Evolutionary conservation across 768 basidiomycete species (phyloP), one percentile per base, ranked within the genome.

Genomic region (Cystoderma amianthinum): DNA sequence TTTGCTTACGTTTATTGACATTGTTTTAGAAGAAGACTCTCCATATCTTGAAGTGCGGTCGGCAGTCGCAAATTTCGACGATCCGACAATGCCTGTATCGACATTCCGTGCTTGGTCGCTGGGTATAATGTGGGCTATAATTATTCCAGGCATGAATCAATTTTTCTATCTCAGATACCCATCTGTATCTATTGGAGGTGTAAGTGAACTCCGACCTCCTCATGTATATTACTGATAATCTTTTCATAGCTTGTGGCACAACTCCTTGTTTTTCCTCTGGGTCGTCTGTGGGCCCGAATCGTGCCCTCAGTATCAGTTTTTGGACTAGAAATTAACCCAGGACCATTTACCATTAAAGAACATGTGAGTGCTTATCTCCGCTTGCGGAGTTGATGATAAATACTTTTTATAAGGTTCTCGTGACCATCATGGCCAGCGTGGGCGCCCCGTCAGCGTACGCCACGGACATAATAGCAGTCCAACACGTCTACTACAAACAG

Each of bases 1-100:
- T n/a, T 38, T 17, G 20, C 38, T 21, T 30, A 19, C 15, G 22
- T 20, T n/a, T n/a, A n/a, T n/a, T n/a, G n/a, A n/a, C n/a, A n/a
- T n/a, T n/a, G 44, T 19, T 20, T 25, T 49, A 65, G 67, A 60
- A 51, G 83, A 89, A 48, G 88, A 90, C 56, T 88, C 85, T 2
- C 88, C 88, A 3, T 91, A 91, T 54, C 85, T 84, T 4, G 88
- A 91, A 56, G 85, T 87, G 10, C 76, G 85, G 34, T 78, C 82
- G 5, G 83, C 85, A 5, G 84, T 86, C 6, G 76, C 80, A 15
- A 85, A 83, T 57, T 78, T 74, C 22, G 84, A 87, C 51, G 84
- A 86, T 54, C 72, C 72, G 3, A 59, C 60, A 24, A 83, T 85
- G 64, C 82, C 82, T 1, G 70, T 64, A 3, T 70, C 69, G 22